phyloP scores from a whole-genome alignment of 202 grass and related monocot genomes.

The Schoenoplectus tabernaemontani region DNA sequence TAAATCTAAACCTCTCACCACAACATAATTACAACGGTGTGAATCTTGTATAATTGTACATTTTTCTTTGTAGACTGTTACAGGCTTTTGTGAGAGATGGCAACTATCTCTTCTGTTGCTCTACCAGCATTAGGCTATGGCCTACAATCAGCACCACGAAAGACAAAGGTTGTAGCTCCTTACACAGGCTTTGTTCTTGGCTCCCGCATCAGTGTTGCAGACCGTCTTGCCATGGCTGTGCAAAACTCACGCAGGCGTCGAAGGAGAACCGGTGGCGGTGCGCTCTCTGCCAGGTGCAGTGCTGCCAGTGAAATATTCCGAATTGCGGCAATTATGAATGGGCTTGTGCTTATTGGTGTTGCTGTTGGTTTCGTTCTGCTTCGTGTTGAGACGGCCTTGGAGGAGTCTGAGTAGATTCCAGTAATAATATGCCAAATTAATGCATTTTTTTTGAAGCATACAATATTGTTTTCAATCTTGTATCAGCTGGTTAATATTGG shows the following conservation, averaged over 20 bases:
- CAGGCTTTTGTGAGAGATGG: conserved; percentile 3
- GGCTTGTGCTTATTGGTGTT: conserved; percentile 68
- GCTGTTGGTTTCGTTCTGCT: conserved; percentile 92
- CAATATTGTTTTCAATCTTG: conserved; percentile 6
- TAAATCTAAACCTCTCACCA: conserved; percentile 3
- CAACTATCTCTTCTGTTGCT: conserved; percentile 2
- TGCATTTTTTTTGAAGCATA: conserved; percentile 22
- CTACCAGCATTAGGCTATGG: neutral
- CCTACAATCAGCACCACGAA: neutral
- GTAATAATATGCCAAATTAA: conserved; percentile 7
- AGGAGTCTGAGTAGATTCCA: conserved; percentile 60
- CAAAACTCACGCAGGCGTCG: conserved; percentile 2
- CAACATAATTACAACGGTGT: neutral
- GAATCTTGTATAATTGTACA: neutral
- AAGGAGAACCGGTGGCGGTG: conserved; percentile 5
- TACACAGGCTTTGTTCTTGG: conserved; percentile 28
- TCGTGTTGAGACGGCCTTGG: conserved; percentile 52
- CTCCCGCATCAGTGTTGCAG: conserved; percentile 5
- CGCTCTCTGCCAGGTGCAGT: conserved; percentile 18
- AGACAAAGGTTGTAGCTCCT: conserved; percentile 37
- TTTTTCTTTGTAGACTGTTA: conserved; percentile 17
- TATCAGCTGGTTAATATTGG: conserved; percentile 10
- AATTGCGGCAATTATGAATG: conserved; percentile 79
- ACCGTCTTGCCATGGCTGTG: conserved; percentile 47
- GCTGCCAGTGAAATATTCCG: conserved; percentile 75